These are phyloP conservation scores for Neckera pumila DNA, from an alignment of 225 moss, liverwort and hornwort species.

Conservation along the genomic window DNA sequence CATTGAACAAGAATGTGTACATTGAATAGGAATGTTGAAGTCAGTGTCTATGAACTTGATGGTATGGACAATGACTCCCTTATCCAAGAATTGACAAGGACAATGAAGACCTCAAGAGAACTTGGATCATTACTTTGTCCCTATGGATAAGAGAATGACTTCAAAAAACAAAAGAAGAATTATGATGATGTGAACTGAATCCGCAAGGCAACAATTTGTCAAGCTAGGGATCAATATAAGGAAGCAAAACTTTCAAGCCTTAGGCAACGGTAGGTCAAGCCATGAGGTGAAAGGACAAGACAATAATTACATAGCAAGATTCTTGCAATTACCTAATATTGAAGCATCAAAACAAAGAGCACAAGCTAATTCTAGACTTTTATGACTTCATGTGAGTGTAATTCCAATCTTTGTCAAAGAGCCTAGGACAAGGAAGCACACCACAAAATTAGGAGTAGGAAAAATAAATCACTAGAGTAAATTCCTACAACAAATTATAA, in stretches of 20 bases:
- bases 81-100: not conserved
- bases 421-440: not conserved
- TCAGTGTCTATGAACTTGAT: not conserved
- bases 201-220: not conserved
- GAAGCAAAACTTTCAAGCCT: not conserved
- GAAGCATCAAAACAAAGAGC: not conserved
- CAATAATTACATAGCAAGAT: not conserved
- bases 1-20: not conserved
- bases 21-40: not conserved
- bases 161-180: not conserved
- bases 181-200: not conserved
- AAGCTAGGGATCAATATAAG: not conserved
- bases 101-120: not conserved
- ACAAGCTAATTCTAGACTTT: rapidly evolving
- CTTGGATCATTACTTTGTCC: not conserved
- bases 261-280: not conserved
- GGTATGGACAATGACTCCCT: not conserved
- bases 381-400: not conserved
- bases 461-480: not conserved
- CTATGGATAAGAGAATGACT: not conserved
- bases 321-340: not conserved
- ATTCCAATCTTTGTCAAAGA: not conserved
- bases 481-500: not conserved
- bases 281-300: not conserved
- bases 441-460: not conserved